Conservation (phyloP, 352 stramenopile genomes). For the Pythium sukuiense region DNA sequence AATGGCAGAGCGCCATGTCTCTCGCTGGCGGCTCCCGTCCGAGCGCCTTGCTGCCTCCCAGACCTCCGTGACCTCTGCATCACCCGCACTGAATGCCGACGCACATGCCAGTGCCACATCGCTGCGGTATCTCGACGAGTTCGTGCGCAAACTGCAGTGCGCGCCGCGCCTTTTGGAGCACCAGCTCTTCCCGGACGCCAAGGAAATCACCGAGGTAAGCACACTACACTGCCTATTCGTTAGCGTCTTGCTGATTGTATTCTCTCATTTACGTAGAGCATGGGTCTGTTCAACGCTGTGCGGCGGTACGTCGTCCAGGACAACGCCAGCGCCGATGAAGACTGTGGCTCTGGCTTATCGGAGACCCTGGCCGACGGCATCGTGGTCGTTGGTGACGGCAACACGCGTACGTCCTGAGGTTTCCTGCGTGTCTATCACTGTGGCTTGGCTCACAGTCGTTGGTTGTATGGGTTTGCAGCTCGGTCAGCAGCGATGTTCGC, state of each 20-base stretch:
- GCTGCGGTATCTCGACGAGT: slow-evolving; percentile 84
- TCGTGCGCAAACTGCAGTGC: slow-evolving; percentile 80
- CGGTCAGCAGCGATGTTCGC: slow-evolving; percentile 79
- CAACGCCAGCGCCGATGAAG: slow-evolving; percentile 6
- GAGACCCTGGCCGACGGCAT: slow-evolving; percentile 51
- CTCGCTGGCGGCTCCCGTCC: slow-evolving; percentile 30
- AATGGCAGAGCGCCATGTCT: slow-evolving; percentile 36
- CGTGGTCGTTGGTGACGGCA: slow-evolving; percentile 76
- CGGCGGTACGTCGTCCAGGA: slow-evolving; percentile 57
- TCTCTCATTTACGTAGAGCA: slow-evolving; percentile 41
- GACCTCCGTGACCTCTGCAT: neutral
- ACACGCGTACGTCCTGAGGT: slow-evolving; percentile 52
- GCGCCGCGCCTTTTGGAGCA: slow-evolving; percentile 64
- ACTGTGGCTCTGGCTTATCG: slow-evolving; percentile 1
- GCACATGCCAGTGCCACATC: slow-evolving; percentile 35
- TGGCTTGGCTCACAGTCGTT: neutral
- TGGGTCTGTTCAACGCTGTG: slow-evolving; percentile 83
- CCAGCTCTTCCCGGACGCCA: slow-evolving; percentile 76
- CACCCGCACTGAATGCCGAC: neutral
- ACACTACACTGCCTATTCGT: neutral
- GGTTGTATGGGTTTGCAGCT: slow-evolving; percentile 32
- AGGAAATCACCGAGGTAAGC: slow-evolving; percentile 78
- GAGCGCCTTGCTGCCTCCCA: slow-evolving; percentile 7
- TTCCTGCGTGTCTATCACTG: neutral
- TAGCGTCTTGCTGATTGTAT: neutral